Conservation (phyloP, 2,329 filamentous ascomycete genomes). For the Niveomyces coronatus region DNA sequence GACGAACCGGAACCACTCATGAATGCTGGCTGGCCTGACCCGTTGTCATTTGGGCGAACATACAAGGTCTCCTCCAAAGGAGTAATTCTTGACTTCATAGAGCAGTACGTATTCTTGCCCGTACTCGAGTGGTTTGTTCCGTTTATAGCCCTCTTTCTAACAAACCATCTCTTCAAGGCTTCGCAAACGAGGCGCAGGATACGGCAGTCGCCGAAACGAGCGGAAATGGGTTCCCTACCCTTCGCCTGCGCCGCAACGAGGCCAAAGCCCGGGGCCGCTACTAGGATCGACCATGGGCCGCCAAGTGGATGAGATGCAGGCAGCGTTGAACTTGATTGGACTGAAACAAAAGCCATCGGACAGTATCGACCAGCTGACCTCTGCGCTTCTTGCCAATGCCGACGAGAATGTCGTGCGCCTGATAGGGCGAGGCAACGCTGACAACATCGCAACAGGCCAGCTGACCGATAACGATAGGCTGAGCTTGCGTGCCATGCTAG, state of each 20-base stretch:
- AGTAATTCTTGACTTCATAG: slow-evolving; percentile 63
- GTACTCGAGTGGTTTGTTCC: no score
- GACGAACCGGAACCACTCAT: slow-evolving; percentile 48
- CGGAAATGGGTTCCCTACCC: slow-evolving; percentile 21
- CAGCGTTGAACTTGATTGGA: slow-evolving; percentile 52
- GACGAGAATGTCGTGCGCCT: slow-evolving; percentile 34
- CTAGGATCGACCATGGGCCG: slow-evolving; percentile 29
- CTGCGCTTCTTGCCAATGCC: slow-evolving; percentile 50
- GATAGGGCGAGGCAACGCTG: slow-evolving; percentile 37
- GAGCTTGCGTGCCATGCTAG: slow-evolving; percentile 38
- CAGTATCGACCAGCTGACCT: slow-evolving; percentile 42
- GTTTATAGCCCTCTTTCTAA: no score
- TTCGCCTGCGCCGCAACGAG: slow-evolving; percentile 14
- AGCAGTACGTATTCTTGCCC: slow-evolving; percentile 39
- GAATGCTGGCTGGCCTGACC: slow-evolving; percentile 45
- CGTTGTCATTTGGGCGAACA: slow-evolving; percentile 51
- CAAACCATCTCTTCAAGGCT: no score
- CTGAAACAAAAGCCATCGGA: slow-evolving; percentile 41
- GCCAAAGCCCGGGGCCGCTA: slow-evolving; percentile 11
- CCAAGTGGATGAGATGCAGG: slow-evolving; percentile 53
- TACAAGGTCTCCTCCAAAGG: slow-evolving; percentile 55
- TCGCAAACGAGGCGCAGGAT: slow-evolving; percentile 28
- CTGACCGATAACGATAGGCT: slow-evolving; percentile 32
- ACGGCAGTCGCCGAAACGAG: slow-evolving; percentile 22
- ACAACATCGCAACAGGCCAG: slow-evolving; percentile 29